Base-by-base conservation (phyloP, 495 filamentous ascomycete genomes). In the Hypoxylon subgilvum region DNA sequence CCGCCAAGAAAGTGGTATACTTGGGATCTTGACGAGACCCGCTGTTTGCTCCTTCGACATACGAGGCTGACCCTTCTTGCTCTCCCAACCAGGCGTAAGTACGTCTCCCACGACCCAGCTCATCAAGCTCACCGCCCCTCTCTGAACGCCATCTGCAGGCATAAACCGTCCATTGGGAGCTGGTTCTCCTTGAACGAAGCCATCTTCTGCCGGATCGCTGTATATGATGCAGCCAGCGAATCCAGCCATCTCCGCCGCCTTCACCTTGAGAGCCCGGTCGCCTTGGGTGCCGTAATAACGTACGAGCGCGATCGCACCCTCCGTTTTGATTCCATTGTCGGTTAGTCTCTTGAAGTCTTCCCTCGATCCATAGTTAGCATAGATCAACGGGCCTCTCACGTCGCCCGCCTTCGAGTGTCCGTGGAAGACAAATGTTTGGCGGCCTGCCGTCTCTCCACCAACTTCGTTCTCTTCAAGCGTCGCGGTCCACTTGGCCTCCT, bases 211-310 rank as follows among this genome's bases (percentile, higher is more conserved):
- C 0, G 91, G 93, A 71, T 97, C 93, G 28, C 86, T 93, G 74
- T 96, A 98, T 55, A 96, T 90, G 28, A 98, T 84, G 63, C 90
- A 94, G 2, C 93, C 94, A 1, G 78, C 85, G 47, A 89, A 92
- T 1, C 93, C 94, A 1, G 85, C 86, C 51, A 88, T 65, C 71
- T 97, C 89, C 4, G 94, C 94, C 2, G 89, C 90, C 72, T 92
- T 96, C 48, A 98, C 82, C 73, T 96, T 96, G 61, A 95, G 66
- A 8, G 84, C 88, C 19, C 82, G 73, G 71, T 93, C 88, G 3
- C 72, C 68, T 65, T 92, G 86, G 0, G 84, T 84, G 14, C 91
- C 92, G 62, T 87, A 86, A 66, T 94, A 88, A 42, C 89, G 81
- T 38, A 97, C 86, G 25, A 98, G 76, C 13, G 85, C 89, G 62